Base-by-base conservation (phyloP, 2,329 filamentous ascomycete genomes). In the Penicillium sp. region DNA sequence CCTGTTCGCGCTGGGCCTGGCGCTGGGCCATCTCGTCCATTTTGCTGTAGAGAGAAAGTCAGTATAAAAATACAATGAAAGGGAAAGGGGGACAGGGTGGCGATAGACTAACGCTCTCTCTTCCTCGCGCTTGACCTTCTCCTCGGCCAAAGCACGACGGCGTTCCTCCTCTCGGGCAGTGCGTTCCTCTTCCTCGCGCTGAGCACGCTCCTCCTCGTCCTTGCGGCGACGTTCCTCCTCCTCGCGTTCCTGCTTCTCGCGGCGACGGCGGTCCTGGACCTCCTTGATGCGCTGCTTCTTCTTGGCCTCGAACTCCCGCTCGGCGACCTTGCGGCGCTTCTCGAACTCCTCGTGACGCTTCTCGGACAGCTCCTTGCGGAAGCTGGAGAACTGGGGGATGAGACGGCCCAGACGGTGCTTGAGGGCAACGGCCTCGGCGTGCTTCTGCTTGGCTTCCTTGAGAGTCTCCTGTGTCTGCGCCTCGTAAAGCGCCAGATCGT, bases 281-380 rank as follows among this genome's bases (percentile, higher is more conserved):
- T 97, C 92, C 83, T 91, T 93, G 77, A 92, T 87, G 68, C 94
- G 90, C 62, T 87, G 84, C 34, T 88, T 85, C 76, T 97, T 96
- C 79, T 95, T 91, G 76, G 89, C 89, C 80, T 97, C 90, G 54
- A 97, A 84, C 72, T 99, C 94, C 61, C 89, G 87, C 81, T 97
- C 92, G 28, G 94, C 94, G 68, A 91, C 88, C 74, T 89, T 92
- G 71, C 90, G 90, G 61, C 92, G 90, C 80, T 90, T 93, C 83
- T 97, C 94, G 65, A 97, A 99, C 76, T 97, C 92, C 66, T 96
- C 90, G 70, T 91, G 91, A 66, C 93, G 90, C 70, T 91, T 88
- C 75, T 94, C 88, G 58, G 90, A 90, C 50, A 99, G 86, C 44
- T 87, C 87, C 62, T 87, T 82, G 69, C 90, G 87, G 84, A 96